Evolutionary conservation across 2,329 filamentous ascomycete genomes (phyloP), one percentile per base, ranked within the genome.

Genomic region (Purpureocillium lavendulum): DNA sequence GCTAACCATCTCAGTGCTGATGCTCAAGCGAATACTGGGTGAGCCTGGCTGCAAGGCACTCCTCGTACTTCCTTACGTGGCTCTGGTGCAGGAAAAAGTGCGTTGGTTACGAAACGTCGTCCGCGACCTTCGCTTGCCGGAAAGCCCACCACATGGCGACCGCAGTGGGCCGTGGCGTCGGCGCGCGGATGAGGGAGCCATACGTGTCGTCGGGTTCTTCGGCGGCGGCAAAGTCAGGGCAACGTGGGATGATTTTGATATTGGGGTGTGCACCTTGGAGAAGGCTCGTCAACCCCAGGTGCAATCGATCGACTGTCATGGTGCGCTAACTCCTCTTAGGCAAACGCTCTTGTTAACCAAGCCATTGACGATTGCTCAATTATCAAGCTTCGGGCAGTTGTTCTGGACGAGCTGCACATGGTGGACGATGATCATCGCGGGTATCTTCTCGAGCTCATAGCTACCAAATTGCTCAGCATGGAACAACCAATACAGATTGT

Each of bases 321-420:
- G 10, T 26, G 21, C 21, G 21, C 21, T 26, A 26, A 26, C 21
- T 26, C 21, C 10, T 26, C 10, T 33, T 39, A 86, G 81, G 84
- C 84, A 39, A 89, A 88, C 51, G 73, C 80, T 10, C 69, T 89
- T 30, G 70, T 87, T 21, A 88, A 89, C 49, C 66, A 73, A 16
- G 80, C 83, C 12, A 84, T 88, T 47, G 80, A 84, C 45, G 81
- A 88, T 45, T 77, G 74, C 52, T 76, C 70, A 4, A 72, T 87
- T 43, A 64, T 69, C n/a, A 70, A 77, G 15, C 62, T 89, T 33
- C 75, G 73, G 35, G 66, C 80, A 10, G 75, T 87, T 14, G 81
- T 88, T 12, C 65, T 88, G 28, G 84, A 89, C 50, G 84, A 89
- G 54, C 63, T 88, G n/a, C 84, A 89, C 55, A 87, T 89, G 82